Base-by-base conservation (phyloP, 2,329 filamentous ascomycete genomes). In the Davidsoniella neocaledoniae region DNA sequence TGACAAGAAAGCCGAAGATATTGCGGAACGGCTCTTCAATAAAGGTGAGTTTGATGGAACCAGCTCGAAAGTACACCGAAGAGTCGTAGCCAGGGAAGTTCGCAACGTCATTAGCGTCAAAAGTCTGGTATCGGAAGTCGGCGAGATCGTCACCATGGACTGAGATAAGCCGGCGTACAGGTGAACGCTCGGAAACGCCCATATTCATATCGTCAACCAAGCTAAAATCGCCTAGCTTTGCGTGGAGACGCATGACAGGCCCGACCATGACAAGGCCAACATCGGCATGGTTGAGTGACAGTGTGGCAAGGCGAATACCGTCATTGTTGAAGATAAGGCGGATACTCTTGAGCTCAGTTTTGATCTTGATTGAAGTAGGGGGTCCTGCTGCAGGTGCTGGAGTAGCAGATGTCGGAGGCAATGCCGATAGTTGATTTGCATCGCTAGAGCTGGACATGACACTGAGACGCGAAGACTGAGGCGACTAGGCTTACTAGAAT, bases 71-170 rank as follows among this genome's bases (percentile, higher is more conserved):
- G 59, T 79, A 93, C 26, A 98, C 79, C 1, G 88, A 90, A 12
- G 86, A 91, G 61, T 96, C 90, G 59, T 96, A 94, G 9, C 91
- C 93, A 5, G 91, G 93, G 58, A 96, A 96, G 9, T 77, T 73
- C 48, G 82, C 75, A 2, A 63, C 58, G 51, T 80, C 79, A 19
- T 74, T 73, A 0, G 81, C 64, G 61, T 96, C 87, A 58, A 93
- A 98, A 0, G 91, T 98, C 64, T 98, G 86, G 58, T 98, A 99
- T 49, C 86, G 83, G 69, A 99, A 96, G 62, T 98, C 91, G 1
- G 90, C 90, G 16, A 99, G 74, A 53, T 96, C 88, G 50, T 96
- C 81, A 9, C 93, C 93, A 63, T 98, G 84, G 26, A 98, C 98
- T 0, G 87, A 90, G 39, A 99, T 80, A 19, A 99, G 73, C 56